Evolutionary conservation across 2,329 filamentous ascomycete genomes (phyloP).

Genomic region (Geosmithia morbida): DNA sequence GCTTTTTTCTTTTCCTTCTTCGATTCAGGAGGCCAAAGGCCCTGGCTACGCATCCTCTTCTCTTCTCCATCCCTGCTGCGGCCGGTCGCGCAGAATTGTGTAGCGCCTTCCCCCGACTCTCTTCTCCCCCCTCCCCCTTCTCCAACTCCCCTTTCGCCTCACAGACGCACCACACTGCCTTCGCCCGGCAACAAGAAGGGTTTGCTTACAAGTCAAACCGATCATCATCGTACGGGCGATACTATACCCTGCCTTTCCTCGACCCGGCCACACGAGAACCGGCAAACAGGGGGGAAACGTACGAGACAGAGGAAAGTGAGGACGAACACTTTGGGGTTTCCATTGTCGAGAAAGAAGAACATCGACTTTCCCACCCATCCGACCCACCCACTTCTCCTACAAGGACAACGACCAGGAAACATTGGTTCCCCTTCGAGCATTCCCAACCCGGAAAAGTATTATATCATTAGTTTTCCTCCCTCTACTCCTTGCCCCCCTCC

Average conservation of each 20-base stretch:
- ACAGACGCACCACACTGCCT: neutral
- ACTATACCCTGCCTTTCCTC: neutral
- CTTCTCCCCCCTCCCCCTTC: neutral
- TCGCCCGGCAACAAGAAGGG: neutral
- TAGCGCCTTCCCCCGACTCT: neutral
- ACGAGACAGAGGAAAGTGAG: neutral
- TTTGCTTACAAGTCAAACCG: neutral
- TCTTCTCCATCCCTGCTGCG: neutral
- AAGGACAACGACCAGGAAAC: no score
- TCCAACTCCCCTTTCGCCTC: neutral
- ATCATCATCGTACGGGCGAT: neutral
- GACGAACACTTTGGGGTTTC: neutral
- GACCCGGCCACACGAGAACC: neutral
- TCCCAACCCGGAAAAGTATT: neutral
- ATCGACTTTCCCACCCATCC: neutral
- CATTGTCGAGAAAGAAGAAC: neutral
- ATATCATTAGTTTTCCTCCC: neutral
- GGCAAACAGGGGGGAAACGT: neutral
- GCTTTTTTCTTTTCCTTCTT: neutral
- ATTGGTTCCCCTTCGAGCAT: neutral
- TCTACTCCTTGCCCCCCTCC: neutral
- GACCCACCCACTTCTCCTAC: neutral
- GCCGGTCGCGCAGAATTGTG: neutral
- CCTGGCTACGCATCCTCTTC: neutral
- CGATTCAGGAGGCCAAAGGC: neutral